phyloP scores from a whole-genome alignment of 495 filamentous ascomycete species.

The Elaphomyces granulatus region DNA sequence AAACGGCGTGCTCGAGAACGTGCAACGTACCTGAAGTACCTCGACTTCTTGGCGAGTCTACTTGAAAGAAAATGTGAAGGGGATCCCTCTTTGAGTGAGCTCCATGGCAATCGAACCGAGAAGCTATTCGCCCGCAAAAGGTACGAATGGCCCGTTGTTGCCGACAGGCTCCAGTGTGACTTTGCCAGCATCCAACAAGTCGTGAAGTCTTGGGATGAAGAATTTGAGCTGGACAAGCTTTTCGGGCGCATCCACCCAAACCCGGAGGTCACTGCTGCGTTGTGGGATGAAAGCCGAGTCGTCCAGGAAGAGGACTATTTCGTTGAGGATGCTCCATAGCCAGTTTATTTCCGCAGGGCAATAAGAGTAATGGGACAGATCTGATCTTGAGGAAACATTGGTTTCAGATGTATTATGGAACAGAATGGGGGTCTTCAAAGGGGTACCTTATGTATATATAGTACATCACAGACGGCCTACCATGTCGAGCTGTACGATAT shows the following conservation, averaged over 20 bases:
- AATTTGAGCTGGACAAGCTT: slow-evolving; percentile 16
- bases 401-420: background rate
- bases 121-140: slow-evolving; percentile 7
- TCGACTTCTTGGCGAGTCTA: slow-evolving; percentile 8
- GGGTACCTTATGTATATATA: too few species aligned
- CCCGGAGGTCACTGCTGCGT: slow-evolving; percentile 2
- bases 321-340: too few species aligned
- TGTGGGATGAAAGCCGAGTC: slow-evolving; percentile 9
- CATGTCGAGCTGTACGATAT: too few species aligned
- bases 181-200: slow-evolving; percentile 2
- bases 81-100: slow-evolving; percentile 6
- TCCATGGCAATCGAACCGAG: slow-evolving; percentile 1
- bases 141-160: slow-evolving; percentile 6
- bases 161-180: slow-evolving; percentile 7
- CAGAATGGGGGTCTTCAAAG: background rate
- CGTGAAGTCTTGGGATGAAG: slow-evolving; percentile 18
- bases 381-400: too few species aligned
- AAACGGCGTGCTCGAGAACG: background rate
- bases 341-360: too few species aligned
- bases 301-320: background rate
- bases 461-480: too few species aligned
- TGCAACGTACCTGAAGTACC: slow-evolving; percentile 5
- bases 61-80: slow-evolving; percentile 16
- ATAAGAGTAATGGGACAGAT: too few species aligned
- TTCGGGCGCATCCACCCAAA: slow-evolving; percentile 9